phyloP scores from a whole-genome alignment of 2,329 filamentous ascomycete genomes.

The Talaromyces sp. region DNA sequence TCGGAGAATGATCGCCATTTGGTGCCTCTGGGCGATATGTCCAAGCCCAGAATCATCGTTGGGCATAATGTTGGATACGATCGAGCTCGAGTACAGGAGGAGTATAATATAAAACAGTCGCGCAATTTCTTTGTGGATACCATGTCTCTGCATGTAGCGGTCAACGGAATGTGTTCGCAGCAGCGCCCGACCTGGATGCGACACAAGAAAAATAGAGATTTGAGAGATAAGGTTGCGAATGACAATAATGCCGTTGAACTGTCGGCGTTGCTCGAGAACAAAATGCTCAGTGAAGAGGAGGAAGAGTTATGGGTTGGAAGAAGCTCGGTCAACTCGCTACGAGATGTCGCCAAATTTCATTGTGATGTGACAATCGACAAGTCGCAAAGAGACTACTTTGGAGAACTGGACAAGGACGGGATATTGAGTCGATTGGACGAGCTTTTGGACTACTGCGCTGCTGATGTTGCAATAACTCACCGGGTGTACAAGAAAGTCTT shows the following conservation, averaged over 20 bases:
- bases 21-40: slow-evolving; percentile 79
- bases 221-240: slow-evolving; percentile 74
- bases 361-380: slow-evolving; percentile 92
- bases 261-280: slow-evolving; percentile 66
- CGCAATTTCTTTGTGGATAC: slow-evolving; percentile 89
- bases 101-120: slow-evolving; percentile 81
- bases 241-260: slow-evolving; percentile 71
- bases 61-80: slow-evolving; percentile 98
- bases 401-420: slow-evolving; percentile 70
- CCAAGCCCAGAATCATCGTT: slow-evolving; percentile 72
- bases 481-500: slow-evolving; percentile 93
- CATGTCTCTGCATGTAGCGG: slow-evolving; percentile 96
- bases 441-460: slow-evolving; percentile 89
- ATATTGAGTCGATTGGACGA: slow-evolving; percentile 72
- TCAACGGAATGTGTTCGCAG: slow-evolving; percentile 97
- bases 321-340: slow-evolving; percentile 90
- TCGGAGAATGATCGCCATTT: slow-evolving; percentile 74
- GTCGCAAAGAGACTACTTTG: slow-evolving; percentile 79
- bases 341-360: slow-evolving; percentile 96
- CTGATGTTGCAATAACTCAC: slow-evolving; percentile 90
- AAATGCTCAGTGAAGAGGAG: slow-evolving; percentile 72
- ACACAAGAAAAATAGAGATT: slow-evolving; percentile 83
- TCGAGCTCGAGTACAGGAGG: slow-evolving; percentile 80
- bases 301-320: slow-evolving; percentile 94
- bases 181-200: slow-evolving; percentile 98